These are phyloP conservation scores for Leccinellum luteum DNA, from an alignment of 768 basidiomycete species.

Conservation along the genomic window DNA sequence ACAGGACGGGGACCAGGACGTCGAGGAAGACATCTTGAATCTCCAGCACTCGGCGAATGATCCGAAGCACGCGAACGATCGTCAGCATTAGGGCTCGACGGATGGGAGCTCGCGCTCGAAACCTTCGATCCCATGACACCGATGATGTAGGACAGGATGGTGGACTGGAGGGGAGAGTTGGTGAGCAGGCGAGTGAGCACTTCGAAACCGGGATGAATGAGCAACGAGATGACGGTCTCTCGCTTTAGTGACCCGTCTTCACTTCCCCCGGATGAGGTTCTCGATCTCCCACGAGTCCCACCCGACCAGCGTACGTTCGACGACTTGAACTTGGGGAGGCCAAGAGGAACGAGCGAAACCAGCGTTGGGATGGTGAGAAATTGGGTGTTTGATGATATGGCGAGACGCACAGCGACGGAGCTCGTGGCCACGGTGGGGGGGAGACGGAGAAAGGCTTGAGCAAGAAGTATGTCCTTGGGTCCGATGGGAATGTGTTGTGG, in stretches of 20 bases:
- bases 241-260: slow-evolving; percentile 51
- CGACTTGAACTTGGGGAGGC: no score
- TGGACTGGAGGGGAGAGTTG: slow-evolving; percentile 65
- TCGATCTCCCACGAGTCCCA: no score
- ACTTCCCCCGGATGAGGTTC: slow-evolving; percentile 53
- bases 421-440: no score
- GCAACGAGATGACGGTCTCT: slow-evolving; percentile 53
- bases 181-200: slow-evolving; percentile 78
- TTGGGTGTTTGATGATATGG: no score
- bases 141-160: slow-evolving; percentile 74
- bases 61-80: slow-evolving; percentile 77
- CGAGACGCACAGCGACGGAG: no score
- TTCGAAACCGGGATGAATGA: slow-evolving; percentile 85
- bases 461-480: no score
- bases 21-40: slow-evolving; percentile 89
- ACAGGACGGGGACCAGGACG: slow-evolving; percentile 74
- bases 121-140: slow-evolving; percentile 76
- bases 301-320: no score
- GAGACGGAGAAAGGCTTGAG: no score
- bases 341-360: no score
- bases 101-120: slow-evolving; percentile 69
- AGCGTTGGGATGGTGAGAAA: no score
- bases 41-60: slow-evolving; percentile 86
- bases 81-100: slow-evolving; percentile 68
- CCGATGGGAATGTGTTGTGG: no score